These are phyloP conservation scores for Penicillium sp. DNA, from an alignment of 2,329 filamentous ascomycete genomes.

Conservation along the genomic window DNA sequence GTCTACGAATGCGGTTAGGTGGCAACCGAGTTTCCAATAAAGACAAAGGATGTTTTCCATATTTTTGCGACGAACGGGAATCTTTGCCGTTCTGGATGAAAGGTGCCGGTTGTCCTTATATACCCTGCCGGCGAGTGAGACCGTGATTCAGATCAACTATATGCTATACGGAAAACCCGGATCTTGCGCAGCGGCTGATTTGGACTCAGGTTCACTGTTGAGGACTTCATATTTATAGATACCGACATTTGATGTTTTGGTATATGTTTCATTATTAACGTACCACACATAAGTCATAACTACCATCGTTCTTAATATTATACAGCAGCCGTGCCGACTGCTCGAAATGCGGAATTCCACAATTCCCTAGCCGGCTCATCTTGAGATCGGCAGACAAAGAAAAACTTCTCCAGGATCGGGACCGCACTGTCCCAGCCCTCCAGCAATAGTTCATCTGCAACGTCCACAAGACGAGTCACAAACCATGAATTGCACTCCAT, in stretches of 20 bases:
- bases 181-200: too few relatives aligned
- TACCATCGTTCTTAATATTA: background rate
- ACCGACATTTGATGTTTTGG: background rate
- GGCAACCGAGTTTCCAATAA: background rate
- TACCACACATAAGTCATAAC: background rate
- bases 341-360: conserved; percentile 8
- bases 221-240: too few relatives aligned
- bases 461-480: conserved; percentile 9
- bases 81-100: too few relatives aligned
- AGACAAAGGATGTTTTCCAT: background rate
- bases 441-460: conserved; percentile 7
- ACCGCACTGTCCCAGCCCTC: conserved; percentile 14
- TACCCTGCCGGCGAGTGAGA: too few relatives aligned
- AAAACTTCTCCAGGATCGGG: conserved; percentile 13
- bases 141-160: too few relatives aligned
- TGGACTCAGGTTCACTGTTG: too few relatives aligned
- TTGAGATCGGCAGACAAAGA: conserved; percentile 11
- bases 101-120: too few relatives aligned
- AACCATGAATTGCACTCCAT: conserved; percentile 19
- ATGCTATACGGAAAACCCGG: too few relatives aligned
- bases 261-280: background rate
- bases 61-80: background rate
- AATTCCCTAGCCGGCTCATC: conserved; percentile 14
- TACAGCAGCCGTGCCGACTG: background rate
- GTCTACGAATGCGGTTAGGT: background rate